Percentiles rank a stretch among this genome's conserved stretches.
These are phyloP conservation scores for Fragaria ananassa DNA, from an alignment of 306 rosid species.

Conservation along the genomic window DNA sequence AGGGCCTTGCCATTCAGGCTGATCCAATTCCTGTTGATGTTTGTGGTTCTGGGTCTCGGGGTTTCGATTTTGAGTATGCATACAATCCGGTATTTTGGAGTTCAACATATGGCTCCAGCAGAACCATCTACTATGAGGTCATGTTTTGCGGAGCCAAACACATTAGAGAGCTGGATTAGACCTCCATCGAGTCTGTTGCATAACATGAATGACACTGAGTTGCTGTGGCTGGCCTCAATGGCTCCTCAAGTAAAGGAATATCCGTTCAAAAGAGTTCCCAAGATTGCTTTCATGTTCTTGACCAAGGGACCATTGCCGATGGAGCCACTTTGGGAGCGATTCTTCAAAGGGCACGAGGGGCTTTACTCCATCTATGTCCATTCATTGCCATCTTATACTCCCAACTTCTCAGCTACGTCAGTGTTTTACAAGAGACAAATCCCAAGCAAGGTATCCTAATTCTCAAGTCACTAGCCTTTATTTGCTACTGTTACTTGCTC, in stretches of 20 bases:
- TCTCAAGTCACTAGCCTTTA: constrained; percentile 11
- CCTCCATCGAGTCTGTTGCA: constrained; percentile 69
- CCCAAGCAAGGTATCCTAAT: constrained; percentile 79
- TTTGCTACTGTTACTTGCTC: constrained; percentile 1
- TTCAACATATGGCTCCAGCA: constrained; percentile 43
- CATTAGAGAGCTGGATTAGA: constrained; percentile 60
- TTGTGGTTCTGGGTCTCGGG: constrained; percentile 64
- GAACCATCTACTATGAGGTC: constrained; percentile 44
- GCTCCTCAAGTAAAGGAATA: constrained; percentile 54
- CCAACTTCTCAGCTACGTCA: constrained; percentile 58
- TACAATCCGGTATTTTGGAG: constrained; percentile 60
- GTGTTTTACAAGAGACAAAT: constrained; percentile 73
- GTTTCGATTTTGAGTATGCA: constrained; percentile 75
- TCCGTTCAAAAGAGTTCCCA: constrained; percentile 74
- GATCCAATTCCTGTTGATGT: constrained; percentile 61
- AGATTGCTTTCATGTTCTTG: constrained; percentile 98
- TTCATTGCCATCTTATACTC: constrained; percentile 65
- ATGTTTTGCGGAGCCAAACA: constrained; percentile 51
- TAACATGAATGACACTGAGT: constrained; percentile 69
- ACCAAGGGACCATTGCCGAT: constrained; percentile 93
- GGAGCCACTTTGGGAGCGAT: constrained; percentile 91
- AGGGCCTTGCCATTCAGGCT: constrained; percentile 70
- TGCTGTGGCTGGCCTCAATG: constrained; percentile 81
- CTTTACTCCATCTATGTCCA: constrained; percentile 79
- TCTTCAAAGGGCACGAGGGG: constrained; percentile 59